These are phyloP conservation scores for Nasturtium officinale DNA, from an alignment of 345 rosid species.

Conservation along the genomic window DNA sequence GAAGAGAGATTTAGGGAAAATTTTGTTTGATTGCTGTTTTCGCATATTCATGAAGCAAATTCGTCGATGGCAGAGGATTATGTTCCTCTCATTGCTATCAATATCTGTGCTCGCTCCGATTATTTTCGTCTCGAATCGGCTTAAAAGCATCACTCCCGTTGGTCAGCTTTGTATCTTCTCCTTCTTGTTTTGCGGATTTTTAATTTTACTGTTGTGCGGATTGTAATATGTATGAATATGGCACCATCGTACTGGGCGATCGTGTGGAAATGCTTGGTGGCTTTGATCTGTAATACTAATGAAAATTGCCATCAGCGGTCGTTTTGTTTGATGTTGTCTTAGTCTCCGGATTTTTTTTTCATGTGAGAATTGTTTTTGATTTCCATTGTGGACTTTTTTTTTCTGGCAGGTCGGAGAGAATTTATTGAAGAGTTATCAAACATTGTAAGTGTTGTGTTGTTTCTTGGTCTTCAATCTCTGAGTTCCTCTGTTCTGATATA, in stretches of 20 bases:
- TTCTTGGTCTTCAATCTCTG: slow-evolving; percentile 13
- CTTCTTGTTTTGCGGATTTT: not conserved
- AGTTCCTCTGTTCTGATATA: not conserved
- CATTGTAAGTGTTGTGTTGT: slow-evolving; percentile 52
- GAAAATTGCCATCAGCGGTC: not conserved
- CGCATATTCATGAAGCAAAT: slow-evolving; percentile 64
- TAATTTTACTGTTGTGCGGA: not conserved
- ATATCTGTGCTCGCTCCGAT: slow-evolving; percentile 77
- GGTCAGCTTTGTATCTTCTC: slow-evolving; percentile 50
- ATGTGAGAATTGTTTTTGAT: slow-evolving; percentile 24
- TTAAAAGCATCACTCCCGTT: slow-evolving; percentile 50
- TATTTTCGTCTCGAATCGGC: slow-evolving; percentile 60
- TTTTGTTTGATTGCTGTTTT: not conserved
- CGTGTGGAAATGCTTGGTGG: not conserved
- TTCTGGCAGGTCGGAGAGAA: slow-evolving; percentile 59
- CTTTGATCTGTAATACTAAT: slow-evolving; percentile 22
- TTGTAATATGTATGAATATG: not conserved
- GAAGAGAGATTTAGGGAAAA: not conserved
- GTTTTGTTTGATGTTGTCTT: slow-evolving; percentile 6
- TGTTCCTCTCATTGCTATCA: slow-evolving; percentile 75
- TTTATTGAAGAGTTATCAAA: slow-evolving; percentile 63
- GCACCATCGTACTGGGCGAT: not conserved
- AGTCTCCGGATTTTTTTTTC: not conserved
- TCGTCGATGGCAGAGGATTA: slow-evolving; percentile 77
- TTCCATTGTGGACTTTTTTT: slow-evolving; percentile 37